Conservation (phyloP, 441 rosid genomes). For the Croton laevigatus region DNA sequence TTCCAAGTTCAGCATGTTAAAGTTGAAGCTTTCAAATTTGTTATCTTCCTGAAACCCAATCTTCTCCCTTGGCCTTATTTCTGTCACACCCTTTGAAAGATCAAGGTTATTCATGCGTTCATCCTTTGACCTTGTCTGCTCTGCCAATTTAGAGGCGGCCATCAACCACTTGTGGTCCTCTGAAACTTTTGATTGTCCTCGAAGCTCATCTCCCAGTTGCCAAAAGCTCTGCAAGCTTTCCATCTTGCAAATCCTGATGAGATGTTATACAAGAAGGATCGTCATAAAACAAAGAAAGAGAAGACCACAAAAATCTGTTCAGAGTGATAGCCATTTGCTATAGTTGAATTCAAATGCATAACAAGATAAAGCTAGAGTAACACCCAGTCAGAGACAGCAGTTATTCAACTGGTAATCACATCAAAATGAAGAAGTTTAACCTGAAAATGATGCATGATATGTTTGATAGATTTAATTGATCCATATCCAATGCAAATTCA, state of each 20-base stretch:
- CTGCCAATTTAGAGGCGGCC: conserved; percentile 90
- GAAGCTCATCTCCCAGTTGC: conserved; percentile 92
- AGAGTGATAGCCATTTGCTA: background rate
- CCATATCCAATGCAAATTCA: background rate
- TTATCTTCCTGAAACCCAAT: conserved; percentile 75
- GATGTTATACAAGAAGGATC: conserved; percentile 13
- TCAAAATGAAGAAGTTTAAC: background rate
- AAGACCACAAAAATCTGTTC: background rate
- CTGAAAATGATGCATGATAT: background rate
- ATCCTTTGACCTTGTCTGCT: conserved; percentile 76
- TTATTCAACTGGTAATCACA: background rate
- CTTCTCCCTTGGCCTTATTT: conserved; percentile 62
- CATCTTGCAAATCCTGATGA: conserved; percentile 42
- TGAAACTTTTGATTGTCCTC: conserved; percentile 75
- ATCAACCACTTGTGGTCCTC: conserved; percentile 90
- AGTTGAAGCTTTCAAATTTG: conserved; percentile 60
- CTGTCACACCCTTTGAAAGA: conserved; percentile 67
- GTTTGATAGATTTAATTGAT: background rate
- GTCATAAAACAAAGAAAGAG: background rate
- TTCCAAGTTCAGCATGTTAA: conserved; percentile 79
- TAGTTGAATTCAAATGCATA: background rate
- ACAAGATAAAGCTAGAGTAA: background rate
- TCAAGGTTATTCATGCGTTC: conserved; percentile 90
- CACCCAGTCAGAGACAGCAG: background rate
- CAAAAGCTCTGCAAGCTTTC: conserved; percentile 70